Base-by-base conservation (phyloP, 352 stramenopile genomes). In the Globisporangium heterothallicum region DNA sequence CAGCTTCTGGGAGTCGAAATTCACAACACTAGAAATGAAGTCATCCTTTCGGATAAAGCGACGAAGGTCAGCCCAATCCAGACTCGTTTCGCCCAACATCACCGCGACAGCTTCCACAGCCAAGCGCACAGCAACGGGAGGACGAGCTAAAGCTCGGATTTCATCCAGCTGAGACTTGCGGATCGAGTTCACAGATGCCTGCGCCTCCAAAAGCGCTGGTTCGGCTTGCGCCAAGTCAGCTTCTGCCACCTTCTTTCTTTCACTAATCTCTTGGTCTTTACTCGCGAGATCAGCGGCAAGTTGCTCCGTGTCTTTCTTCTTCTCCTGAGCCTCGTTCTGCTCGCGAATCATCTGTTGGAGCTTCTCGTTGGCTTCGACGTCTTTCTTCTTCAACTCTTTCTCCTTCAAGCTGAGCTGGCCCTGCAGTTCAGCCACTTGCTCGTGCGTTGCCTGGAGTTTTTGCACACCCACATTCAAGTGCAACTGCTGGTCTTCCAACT, bases 1-100 rank as follows among this genome's bases (percentile, higher is more conserved):
- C 14, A 99, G 72, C 42, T 97, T 98, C 58, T 99, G 88, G 8
- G 96, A 97, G 67, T 99, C 87, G 66, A 99, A 99, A 70, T 98
- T 98, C 4, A 99, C 83, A 61, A 99, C 98, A 43, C 84, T 97
- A 6, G 94, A 88, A 68, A 99, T 99, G 65, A 99, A 99, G 56
- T 99, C 96, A 42, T 97, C 87, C 46, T 95, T 95, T 29, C 89
- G 84, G 55, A 99, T 94, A 49, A 99, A 94, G 57, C 98, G 98
- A 56, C 96, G 90, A 21, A 99, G 84, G 64, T 99, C 96, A 29
- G 78, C 72, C 97, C 97, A 99, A 30, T 98, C 95, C 19, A 96
- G 74, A 58, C 87, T 98, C 4, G 82, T 97, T 54, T 99, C 92
- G 4, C 97, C 97, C 0, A 99, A 72, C 97, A 99, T 99, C 38